Evolutionary conservation across 1,284 basidiomycete genomes (phyloP).

Genomic region (Melampsora larici-populina): DNA sequence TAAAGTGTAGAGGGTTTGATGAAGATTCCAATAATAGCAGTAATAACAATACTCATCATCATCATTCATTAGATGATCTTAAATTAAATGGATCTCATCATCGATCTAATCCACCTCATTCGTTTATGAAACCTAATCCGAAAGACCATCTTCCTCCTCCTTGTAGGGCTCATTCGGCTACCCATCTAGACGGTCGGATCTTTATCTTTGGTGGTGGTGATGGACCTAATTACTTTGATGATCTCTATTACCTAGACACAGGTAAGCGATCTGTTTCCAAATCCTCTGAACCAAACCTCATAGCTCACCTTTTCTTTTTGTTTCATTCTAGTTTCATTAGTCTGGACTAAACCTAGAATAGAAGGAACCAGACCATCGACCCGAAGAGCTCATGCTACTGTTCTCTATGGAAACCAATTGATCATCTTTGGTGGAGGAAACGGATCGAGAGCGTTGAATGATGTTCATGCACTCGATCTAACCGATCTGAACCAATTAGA

Average conservation of each 20-base stretch:
- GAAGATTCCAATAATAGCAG: slow-evolving; percentile 29
- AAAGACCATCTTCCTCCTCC: slow-evolving; percentile 43
- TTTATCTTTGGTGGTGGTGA: slow-evolving; percentile 48
- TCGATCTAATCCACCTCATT: slow-evolving; percentile 10
- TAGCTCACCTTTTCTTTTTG: neutral
- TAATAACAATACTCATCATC: slow-evolving; percentile 20
- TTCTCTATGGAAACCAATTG: slow-evolving; percentile 44
- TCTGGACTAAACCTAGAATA: slow-evolving; percentile 44
- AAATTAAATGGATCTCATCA: slow-evolving; percentile 39
- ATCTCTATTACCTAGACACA: slow-evolving; percentile 47
- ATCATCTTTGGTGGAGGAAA: slow-evolving; percentile 50
- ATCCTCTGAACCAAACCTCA: neutral
- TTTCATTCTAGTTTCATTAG: slow-evolving; percentile 35
- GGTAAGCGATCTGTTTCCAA: neutral
- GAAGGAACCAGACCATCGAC: slow-evolving; percentile 45
- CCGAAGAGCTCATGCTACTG: slow-evolving; percentile 47
- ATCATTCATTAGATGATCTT: slow-evolving; percentile 45
- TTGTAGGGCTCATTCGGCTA: slow-evolving; percentile 35
- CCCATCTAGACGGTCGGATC: slow-evolving; percentile 44
- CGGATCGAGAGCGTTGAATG: slow-evolving; percentile 47
- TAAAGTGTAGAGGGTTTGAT: slow-evolving; percentile 36
- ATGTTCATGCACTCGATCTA: slow-evolving; percentile 45
- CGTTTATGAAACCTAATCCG: slow-evolving; percentile 15
- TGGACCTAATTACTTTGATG: slow-evolving; percentile 48
- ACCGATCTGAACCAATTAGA: slow-evolving; percentile 43